These are phyloP conservation scores for Paracamarosporium sp. DNA, from an alignment of 2,329 filamentous ascomycete species.

Conservation along the genomic window DNA sequence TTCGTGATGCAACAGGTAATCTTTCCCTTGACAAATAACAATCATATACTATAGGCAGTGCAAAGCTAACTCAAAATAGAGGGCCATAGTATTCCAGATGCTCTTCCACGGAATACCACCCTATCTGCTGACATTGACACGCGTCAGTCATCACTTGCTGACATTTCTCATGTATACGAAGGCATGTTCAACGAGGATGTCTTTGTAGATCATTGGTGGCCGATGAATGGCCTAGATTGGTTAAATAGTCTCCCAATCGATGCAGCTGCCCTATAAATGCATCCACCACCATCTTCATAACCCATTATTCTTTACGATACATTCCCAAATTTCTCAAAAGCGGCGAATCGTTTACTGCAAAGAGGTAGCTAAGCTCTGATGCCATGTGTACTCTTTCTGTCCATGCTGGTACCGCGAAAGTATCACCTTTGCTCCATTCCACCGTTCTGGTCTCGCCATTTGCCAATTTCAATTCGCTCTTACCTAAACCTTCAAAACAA, in stretches of 20 bases:
- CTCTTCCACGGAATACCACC: not conserved
- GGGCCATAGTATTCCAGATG: not conserved
- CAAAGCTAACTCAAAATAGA: not conserved
- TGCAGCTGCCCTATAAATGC: not conserved
- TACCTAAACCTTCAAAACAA: slow-evolving; percentile 55
- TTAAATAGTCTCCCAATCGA: slow-evolving; percentile 4
- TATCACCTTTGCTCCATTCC: slow-evolving; percentile 58
- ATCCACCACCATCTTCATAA: not conserved
- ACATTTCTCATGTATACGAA: not conserved
- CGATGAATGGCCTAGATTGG: slow-evolving; percentile 5
- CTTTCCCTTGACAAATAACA: not conserved
- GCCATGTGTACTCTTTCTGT: slow-evolving; percentile 52
- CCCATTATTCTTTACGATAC: slow-evolving; percentile 41
- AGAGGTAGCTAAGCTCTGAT: slow-evolving; percentile 52
- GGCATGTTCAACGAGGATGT: not conserved
- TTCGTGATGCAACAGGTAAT: not conserved
- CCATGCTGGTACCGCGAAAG: slow-evolving; percentile 62
- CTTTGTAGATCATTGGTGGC: slow-evolving; percentile 3
- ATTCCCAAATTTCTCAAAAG: slow-evolving; percentile 59
- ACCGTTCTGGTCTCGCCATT: slow-evolving; percentile 33
- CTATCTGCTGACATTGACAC: not conserved
- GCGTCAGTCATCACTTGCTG: not conserved
- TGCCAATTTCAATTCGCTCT: slow-evolving; percentile 41
- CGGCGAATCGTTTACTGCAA: slow-evolving; percentile 61
- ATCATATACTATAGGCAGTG: not conserved